Evolutionary conservation across 371 early-diverging fungal genomes (phyloP).

Genomic region (Nematocida major): DNA sequence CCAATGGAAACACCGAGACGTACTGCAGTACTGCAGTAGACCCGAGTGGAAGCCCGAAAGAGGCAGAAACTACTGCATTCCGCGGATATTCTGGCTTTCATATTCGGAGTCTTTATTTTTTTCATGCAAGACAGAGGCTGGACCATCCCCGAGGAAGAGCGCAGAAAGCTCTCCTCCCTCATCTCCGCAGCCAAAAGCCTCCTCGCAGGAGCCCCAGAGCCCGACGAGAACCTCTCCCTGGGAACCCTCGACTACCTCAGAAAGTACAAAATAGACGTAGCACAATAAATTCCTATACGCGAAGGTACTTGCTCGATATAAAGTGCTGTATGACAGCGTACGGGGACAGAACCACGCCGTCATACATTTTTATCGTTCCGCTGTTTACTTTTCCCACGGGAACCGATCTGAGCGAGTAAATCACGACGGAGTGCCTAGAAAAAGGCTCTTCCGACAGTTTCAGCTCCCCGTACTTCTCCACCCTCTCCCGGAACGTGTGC

Average conservation of each 20-base stretch:
- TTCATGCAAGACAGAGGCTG: too few species aligned
- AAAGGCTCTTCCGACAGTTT: slow-evolving; percentile 5
- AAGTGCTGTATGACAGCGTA: slow-evolving; percentile 96
- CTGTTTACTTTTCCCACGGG: slow-evolving; percentile 81
- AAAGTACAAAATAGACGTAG: slow-evolving; percentile 36
- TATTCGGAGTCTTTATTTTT: too few species aligned
- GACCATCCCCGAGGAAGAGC: too few species aligned
- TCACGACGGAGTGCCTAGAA: slow-evolving; percentile 17
- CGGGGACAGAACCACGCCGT: slow-evolving; percentile 83
- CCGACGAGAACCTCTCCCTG: slow-evolving; percentile 33
- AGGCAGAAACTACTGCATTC: too few species aligned
- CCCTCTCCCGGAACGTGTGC: slow-evolving; percentile 18
- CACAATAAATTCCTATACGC: slow-evolving; percentile 8
- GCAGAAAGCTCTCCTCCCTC: not conserved
- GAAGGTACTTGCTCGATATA: slow-evolving; percentile 73
- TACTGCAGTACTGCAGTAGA: too few species aligned
- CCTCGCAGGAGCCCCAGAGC: not conserved
- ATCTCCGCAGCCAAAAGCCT: not conserved
- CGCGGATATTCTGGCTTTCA: too few species aligned
- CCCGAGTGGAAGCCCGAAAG: too few species aligned
- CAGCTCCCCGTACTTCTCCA: not conserved
- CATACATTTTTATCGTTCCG: slow-evolving; percentile 88
- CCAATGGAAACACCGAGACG: too few species aligned
- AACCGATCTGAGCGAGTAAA: slow-evolving; percentile 24
- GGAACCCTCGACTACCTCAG: slow-evolving; percentile 46